Conservation (phyloP, 2,329 filamentous ascomycete genomes). For the Furcasterigmium sp. region DNA sequence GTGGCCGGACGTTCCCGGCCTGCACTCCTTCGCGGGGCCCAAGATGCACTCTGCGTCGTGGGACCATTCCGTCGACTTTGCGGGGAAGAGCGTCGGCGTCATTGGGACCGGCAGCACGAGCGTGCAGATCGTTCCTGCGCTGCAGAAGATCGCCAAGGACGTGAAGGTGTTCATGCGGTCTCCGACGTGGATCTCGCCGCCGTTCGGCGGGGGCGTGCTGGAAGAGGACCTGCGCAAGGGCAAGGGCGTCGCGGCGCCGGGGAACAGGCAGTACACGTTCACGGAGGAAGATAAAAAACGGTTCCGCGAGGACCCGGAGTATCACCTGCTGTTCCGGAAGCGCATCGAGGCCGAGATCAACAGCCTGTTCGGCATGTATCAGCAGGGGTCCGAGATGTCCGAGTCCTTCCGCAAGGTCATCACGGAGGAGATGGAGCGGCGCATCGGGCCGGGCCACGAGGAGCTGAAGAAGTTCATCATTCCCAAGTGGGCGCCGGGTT, state of each 20-base stretch:
- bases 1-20: conserved; percentile 45
- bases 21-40: conserved; percentile 42
- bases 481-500: conserved; percentile 37
- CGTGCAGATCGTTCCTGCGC: conserved; percentile 43
- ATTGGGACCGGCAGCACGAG: conserved; percentile 48
- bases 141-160: conserved; percentile 22
- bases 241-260: conserved; percentile 20
- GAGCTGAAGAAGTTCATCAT: conserved; percentile 33
- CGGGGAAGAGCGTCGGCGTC: conserved; percentile 39
- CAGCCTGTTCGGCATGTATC: conserved; percentile 33
- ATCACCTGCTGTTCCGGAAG: conserved; percentile 34
- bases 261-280: conserved; percentile 33
- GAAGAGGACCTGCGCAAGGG: conserved; percentile 20
- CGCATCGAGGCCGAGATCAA: conserved; percentile 37
- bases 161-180: conserved; percentile 23
- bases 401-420: conserved; percentile 31
- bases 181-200: conserved; percentile 21
- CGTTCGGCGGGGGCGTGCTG: conserved; percentile 20
- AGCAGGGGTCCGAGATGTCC: conserved; percentile 31
- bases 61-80: conserved; percentile 39
- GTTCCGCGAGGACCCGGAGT: conserved; percentile 32
- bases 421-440: conserved; percentile 34
- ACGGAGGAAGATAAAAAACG: conserved; percentile 29
- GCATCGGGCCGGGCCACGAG: conserved; percentile 33
- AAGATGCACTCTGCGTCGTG: conserved; percentile 50